Conservation (phyloP, 495 filamentous ascomycete species). For the Recurvomyces mirabilis region DNA sequence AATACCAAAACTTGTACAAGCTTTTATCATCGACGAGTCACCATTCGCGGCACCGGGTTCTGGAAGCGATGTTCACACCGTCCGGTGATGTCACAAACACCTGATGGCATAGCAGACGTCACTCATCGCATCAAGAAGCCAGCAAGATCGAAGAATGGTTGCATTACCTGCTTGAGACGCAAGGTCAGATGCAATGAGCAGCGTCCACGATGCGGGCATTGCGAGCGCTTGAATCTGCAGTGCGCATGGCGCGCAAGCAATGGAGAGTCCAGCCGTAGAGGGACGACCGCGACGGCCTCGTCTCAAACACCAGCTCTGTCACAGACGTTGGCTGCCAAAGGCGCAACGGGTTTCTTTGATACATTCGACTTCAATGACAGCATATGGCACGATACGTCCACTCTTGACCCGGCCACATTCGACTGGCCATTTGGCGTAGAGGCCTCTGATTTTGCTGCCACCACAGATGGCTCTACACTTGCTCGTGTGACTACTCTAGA, state of each 20-base stretch:
- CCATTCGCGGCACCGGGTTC: too few species aligned
- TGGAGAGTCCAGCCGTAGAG: slow-evolving; percentile 1
- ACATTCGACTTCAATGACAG: slow-evolving; percentile 2
- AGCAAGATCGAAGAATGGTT: slow-evolving; percentile 2
- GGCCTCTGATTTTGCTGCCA: not conserved
- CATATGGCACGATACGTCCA: slow-evolving; percentile 8
- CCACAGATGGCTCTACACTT: not conserved
- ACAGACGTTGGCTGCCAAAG: not conserved
- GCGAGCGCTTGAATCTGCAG: slow-evolving; percentile 25
- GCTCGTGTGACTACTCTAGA: not conserved
- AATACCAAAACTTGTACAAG: too few species aligned
- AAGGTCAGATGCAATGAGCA: slow-evolving; percentile 31
- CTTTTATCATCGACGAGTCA: too few species aligned
- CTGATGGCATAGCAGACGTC: too few species aligned
- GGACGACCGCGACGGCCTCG: not conserved
- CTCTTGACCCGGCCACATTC: not conserved
- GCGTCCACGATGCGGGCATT: slow-evolving; percentile 32
- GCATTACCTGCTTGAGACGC: not conserved
- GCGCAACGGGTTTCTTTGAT: not conserved
- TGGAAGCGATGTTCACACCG: too few species aligned
- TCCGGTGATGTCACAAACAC: too few species aligned
- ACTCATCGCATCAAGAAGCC: too few species aligned
- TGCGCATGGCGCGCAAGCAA: not conserved
- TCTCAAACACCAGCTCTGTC: not conserved
- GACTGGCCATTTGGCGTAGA: not conserved